Evolutionary conservation across 1,139 yeast genomes (phyloP).

Genomic region (Saccharomyces hybrid): DNA sequence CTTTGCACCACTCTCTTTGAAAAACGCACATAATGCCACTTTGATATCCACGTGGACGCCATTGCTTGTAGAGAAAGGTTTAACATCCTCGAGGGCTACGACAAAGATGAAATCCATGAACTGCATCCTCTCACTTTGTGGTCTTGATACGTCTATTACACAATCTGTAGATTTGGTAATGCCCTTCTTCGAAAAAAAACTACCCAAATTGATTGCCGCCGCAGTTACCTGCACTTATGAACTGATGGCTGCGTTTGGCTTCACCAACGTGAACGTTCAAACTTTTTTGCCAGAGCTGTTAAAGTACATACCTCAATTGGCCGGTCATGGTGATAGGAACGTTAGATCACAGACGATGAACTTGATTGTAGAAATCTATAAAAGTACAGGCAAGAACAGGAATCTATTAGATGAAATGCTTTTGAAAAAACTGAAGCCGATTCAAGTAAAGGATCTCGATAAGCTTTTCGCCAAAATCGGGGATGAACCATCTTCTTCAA

Average conservation of each 20-base stretch:
- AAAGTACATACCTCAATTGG: conserved; percentile 37
- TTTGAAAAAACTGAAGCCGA: conserved; percentile 73
- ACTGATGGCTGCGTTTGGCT: conserved; percentile 60
- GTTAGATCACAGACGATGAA: conserved; percentile 75
- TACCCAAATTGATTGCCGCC: conserved; percentile 77
- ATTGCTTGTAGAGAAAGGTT: conserved; percentile 61
- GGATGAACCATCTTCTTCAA: conserved; percentile 2
- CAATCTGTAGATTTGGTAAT: conserved; percentile 55
- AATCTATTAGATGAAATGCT: conserved; percentile 45
- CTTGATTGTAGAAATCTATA: conserved; percentile 61
- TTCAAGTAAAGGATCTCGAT: conserved; percentile 80
- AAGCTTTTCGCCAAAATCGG: conserved; percentile 49
- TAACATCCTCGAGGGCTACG: conserved; percentile 66
- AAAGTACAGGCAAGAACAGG: conserved; percentile 61
- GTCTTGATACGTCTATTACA: conserved; percentile 56
- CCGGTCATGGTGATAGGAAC: conserved; percentile 79
- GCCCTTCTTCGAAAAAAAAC: conserved; percentile 52
- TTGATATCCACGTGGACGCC: conserved; percentile 38
- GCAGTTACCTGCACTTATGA: conserved; percentile 49
- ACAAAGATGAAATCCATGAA: conserved; percentile 63
- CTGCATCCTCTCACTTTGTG: conserved; percentile 54
- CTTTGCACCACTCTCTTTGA: conserved; percentile 1
- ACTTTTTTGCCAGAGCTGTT: conserved; percentile 41
- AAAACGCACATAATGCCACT: background rate
- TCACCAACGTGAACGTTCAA: conserved; percentile 55